Evolutionary conservation across 2,329 filamentous ascomycete genomes (phyloP), one percentile per base, ranked within the genome.

Genomic region (Stagonosporopsis chrysanthemi): DNA sequence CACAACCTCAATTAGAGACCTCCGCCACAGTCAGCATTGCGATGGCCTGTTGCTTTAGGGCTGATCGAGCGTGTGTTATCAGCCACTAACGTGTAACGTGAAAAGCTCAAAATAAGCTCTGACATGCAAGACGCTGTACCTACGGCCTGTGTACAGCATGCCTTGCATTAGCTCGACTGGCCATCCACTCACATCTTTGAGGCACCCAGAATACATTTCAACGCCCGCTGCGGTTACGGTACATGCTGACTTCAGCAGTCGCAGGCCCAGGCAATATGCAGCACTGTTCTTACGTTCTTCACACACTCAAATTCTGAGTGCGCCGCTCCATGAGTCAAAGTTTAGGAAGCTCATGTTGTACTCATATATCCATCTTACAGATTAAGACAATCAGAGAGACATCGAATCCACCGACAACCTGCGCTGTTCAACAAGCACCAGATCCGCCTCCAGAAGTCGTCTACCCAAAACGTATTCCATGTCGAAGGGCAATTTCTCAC

Each of bases 81-180:
- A 57, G 43, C 53, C 54, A 57, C 48, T 38, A 6, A 47, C 6
- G 42, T 52, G 53, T 47, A 47, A 52, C 42, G 7, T n/a, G 38
- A 17, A 19, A 23, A 38, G 24, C 24, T 47, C 24, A 52, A 56
- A 52, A 52, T 56, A 56, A 56, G 53, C 47, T 31, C 28, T 35
- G 47, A 36, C 12, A 52, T 56, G 47, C 53, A 43, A 14, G 23
- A 43, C 24, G 42, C 44, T 26, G 23, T 33, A 35, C 24, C 22
- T 43, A 33, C 24, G n/a, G 43, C 9, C 38, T 38, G 11, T 48
- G 47, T 52, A 44, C 48, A 35, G 43, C 38, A n/a, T 31, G 39
- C 48, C 36, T 26, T 39, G 38, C 43, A 43, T 44, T 48, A 44
- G 48, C 38, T 31, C 12, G 17, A 14, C 12, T 2, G 17, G 14